Conservation (phyloP, 2,329 filamentous ascomycete genomes). For the Aureobasidium subglaciale region DNA sequence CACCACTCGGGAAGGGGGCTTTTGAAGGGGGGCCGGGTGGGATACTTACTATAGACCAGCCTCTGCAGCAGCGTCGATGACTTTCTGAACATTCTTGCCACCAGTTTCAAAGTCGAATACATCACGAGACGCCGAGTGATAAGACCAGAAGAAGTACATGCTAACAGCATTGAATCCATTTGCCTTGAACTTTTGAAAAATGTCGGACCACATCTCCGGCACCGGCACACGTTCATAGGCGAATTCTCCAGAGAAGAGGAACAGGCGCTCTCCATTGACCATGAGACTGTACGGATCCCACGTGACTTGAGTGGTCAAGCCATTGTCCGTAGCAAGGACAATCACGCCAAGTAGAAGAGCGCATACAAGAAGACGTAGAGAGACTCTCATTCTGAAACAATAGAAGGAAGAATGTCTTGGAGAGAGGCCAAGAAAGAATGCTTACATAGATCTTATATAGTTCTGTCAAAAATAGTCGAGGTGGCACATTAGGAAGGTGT, state of each 20-base stretch:
- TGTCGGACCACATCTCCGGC: slow-evolving; percentile 43
- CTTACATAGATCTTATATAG: background rate
- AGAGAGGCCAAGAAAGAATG: background rate
- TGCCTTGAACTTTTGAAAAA: slow-evolving; percentile 48
- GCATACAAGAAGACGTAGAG: background rate
- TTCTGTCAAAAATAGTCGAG: too few species aligned
- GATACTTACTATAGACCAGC: slow-evolving; percentile 31
- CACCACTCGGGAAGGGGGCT: too few species aligned
- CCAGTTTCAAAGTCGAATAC: slow-evolving; percentile 44
- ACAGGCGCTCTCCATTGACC: slow-evolving; percentile 45
- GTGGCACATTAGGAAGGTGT: background rate
- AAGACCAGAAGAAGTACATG: slow-evolving; percentile 26
- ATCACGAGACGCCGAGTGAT: slow-evolving; percentile 21
- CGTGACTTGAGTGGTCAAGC: slow-evolving; percentile 38
- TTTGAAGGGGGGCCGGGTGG: too few species aligned
- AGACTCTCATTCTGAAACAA: background rate
- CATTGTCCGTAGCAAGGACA: slow-evolving; percentile 11
- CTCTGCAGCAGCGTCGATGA: slow-evolving; percentile 48
- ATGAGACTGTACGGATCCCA: slow-evolving; percentile 51
- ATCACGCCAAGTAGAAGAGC: background rate
- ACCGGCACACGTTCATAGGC: slow-evolving; percentile 48
- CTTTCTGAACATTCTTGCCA: slow-evolving; percentile 45
- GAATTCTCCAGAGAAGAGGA: slow-evolving; percentile 48
- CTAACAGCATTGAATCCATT: slow-evolving; percentile 42
- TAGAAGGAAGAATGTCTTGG: background rate